Evolutionary conservation across 2,329 filamentous ascomycete genomes (phyloP).

Genomic region (Scedosporium minutisporum): DNA sequence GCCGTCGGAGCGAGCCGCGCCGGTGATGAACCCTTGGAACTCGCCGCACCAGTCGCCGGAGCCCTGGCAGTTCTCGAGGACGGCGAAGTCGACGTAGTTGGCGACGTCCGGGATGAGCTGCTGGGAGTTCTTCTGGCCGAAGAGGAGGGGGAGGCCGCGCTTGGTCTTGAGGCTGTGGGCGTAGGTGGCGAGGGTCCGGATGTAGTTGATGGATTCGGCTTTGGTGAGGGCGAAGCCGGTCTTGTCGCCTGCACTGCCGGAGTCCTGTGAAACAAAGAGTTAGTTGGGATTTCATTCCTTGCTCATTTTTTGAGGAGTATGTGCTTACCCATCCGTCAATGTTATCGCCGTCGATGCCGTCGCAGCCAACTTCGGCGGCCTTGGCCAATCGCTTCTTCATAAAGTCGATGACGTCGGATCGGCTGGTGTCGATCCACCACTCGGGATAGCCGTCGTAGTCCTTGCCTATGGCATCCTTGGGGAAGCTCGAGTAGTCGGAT

Average conservation of each 20-base stretch:
- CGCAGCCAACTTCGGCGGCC: slow-evolving; percentile 19
- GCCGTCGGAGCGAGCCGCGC: slow-evolving; percentile 9
- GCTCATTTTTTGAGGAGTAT: background rate
- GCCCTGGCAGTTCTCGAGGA: slow-evolving; percentile 25
- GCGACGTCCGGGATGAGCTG: slow-evolving; percentile 17
- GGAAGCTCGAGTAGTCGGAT: slow-evolving; percentile 14
- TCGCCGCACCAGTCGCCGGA: slow-evolving; percentile 16
- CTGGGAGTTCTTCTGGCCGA: slow-evolving; percentile 24
- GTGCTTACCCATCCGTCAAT: slow-evolving; percentile 19
- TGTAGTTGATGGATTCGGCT: slow-evolving; percentile 18
- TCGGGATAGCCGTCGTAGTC: slow-evolving; percentile 17
- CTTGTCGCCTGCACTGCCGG: slow-evolving; percentile 10
- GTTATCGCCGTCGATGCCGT: slow-evolving; percentile 24
- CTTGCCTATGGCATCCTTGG: slow-evolving; percentile 15
- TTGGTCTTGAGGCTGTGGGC: slow-evolving; percentile 18
- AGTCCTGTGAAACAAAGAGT: background rate
- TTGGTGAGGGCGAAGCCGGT: slow-evolving; percentile 19
- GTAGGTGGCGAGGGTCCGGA: slow-evolving; percentile 18
- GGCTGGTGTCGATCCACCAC: slow-evolving; percentile 20
- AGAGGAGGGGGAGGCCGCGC: slow-evolving; percentile 16
- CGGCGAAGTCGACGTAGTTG: slow-evolving; percentile 20
- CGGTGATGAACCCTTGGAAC: slow-evolving; percentile 18
- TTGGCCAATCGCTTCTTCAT: slow-evolving; percentile 21
- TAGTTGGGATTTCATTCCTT: background rate
- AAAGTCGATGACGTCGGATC: slow-evolving; percentile 16